phyloP scores from a whole-genome alignment of 306 rosid genomes.

The Dalbergia oliveri region DNA sequence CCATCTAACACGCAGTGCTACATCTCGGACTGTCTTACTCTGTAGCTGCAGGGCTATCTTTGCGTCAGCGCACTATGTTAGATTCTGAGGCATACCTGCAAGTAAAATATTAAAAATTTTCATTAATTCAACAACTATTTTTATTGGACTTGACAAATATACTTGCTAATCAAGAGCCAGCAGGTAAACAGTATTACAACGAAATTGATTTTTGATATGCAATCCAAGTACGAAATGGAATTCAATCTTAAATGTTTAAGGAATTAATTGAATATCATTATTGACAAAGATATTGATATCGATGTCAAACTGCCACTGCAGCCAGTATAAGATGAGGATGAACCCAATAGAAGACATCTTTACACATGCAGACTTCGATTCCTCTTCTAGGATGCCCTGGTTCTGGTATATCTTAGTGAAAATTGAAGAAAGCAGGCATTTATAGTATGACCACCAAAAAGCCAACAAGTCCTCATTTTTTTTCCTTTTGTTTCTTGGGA shows the following conservation, averaged over 20 bases:
- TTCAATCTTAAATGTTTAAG: constrained; percentile 16
- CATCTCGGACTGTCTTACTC: constrained; percentile 89
- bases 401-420: no score
- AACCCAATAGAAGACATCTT: no score
- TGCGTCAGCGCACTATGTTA: constrained; percentile 76
- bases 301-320: no score
- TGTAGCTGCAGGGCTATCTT: constrained; percentile 88
- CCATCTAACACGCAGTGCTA: constrained; percentile 97
- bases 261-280: constrained; percentile 14
- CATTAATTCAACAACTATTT: constrained; percentile 28
- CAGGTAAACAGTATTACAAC: neutral
- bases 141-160: constrained; percentile 5
- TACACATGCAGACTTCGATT: no score
- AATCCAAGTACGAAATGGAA: constrained; percentile 14
- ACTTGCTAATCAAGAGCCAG: constrained; percentile 29
- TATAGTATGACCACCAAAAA: no score
- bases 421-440: no score
- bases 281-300: neutral
- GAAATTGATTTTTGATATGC: neutral
- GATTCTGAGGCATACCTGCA: constrained; percentile 69
- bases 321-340: no score
- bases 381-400: no score
- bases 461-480: no score
- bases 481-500: no score
- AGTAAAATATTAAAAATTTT: constrained; percentile 36